Base-by-base conservation (phyloP, 352 stramenopile genomes). In the Phytophthora europaea region DNA sequence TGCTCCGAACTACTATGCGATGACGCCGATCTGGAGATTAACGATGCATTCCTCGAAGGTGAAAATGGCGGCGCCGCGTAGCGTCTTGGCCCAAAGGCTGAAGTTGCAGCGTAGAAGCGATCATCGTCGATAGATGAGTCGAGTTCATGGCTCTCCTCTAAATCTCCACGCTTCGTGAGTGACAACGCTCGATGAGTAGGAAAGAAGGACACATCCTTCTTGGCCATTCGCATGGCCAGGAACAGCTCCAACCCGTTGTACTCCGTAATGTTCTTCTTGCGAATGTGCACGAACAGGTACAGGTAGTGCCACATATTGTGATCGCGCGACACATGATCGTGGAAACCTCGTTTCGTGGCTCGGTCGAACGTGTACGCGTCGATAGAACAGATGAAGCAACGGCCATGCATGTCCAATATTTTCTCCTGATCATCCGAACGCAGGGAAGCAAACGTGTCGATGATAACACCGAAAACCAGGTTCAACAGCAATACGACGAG, bases 251-350 rank as follows among this genome's bases (percentile, higher is more conserved):
- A 59, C 1, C 87, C 87, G 43, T 88, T 92, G 79, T 93, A 94
- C 50, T 94, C 87, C 0, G 87, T 93, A 38, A 92, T 91, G 0
- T 58, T 75, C 55, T 94, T 94, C 67, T 92, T 92, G 61, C 82
- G 81, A 61, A 94, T 92, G 65, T 94, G 87, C 13, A 93, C 87
- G 59, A 94, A 93, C 4, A 94, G 63, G 34, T 85, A 93, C 31
- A 94, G 76, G 64, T 94, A 94, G 61, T 93, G 81, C 85, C 86
- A 94, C 81, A 93, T 90, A 67, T 93, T 94, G 76, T 94, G 87
- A 34, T 94, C 84, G 23, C 72, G 78, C 61, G 89, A 88, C 47
- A 92, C 90, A 56, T 94, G 87, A 26, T 92, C 76, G 43, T 92
- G 82, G 63, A 94, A 94, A 12, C 87, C 87, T 52, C 83, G 69